Evolutionary conservation across 2,329 filamentous ascomycete species (phyloP).

Genomic region (Cladosporium velox): DNA sequence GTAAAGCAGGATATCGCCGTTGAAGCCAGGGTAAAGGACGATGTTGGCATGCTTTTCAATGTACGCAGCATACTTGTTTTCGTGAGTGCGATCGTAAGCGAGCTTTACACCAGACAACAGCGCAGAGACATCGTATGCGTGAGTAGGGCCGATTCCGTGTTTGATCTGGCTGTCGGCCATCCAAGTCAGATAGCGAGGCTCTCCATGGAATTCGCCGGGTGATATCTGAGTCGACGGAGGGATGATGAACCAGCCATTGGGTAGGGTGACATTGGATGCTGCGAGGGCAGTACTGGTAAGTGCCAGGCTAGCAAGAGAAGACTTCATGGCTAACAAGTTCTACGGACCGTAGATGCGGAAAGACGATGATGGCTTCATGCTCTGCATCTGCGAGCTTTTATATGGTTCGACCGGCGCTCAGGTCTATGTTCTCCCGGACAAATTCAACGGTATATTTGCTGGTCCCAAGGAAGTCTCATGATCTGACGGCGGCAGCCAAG

Average conservation of each 20-base stretch:
- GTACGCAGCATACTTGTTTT: conserved; percentile 30
- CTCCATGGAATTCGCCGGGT: conserved; percentile 3
- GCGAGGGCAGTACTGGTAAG: not conserved
- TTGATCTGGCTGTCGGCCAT: conserved; percentile 33
- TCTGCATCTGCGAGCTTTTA: not conserved
- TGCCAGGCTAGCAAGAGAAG: conserved; percentile 12
- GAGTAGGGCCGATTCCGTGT: conserved; percentile 29
- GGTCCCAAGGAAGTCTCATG: not conserved
- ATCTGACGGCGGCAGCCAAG: not conserved
- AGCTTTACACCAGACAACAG: conserved; percentile 27
- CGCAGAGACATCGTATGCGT: conserved; percentile 28
- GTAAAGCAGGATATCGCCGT: conserved; percentile 24
- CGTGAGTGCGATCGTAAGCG: conserved; percentile 28
- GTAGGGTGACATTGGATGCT: conserved; percentile 13
- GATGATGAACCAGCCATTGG: conserved; percentile 22
- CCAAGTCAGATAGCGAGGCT: conserved; percentile 28
- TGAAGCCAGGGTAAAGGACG: conserved; percentile 42
- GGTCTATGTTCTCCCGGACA: not conserved
- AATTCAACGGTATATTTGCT: not conserved
- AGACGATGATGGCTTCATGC: not conserved
- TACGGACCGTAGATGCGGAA: not conserved
- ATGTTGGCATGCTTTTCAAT: conserved; percentile 53
- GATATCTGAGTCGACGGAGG: conserved; percentile 1
- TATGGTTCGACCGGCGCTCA: not conserved
- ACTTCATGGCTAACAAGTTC: not conserved